A percentile compares a stretch with the other conserved stretches of the same genome.
These are phyloP conservation scores for Xylaria sp. DNA, from an alignment of 2,329 filamentous ascomycete genomes.

Conservation along the genomic window DNA sequence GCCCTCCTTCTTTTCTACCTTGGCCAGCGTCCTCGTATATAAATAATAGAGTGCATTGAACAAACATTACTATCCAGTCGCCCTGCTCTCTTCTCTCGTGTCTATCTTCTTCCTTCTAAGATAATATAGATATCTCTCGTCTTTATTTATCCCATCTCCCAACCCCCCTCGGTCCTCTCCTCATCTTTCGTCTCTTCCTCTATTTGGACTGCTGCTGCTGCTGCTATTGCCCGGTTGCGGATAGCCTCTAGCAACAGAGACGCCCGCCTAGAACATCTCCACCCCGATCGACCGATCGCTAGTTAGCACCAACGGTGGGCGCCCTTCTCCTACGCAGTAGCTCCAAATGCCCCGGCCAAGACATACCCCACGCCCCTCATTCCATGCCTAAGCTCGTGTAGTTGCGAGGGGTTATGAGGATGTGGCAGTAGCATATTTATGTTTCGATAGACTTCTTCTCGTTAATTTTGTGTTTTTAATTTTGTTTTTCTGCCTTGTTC, in stretches of 20 bases:
- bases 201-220: background rate
- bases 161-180: background rate
- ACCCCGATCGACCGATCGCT: conserved; percentile 22
- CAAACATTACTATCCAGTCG: background rate
- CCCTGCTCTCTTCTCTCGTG: background rate
- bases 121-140: background rate
- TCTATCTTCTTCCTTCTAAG: background rate
- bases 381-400: conserved; percentile 22
- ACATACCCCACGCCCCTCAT: conserved; percentile 35
- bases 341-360: conserved; percentile 21
- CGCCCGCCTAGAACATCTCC: conserved; percentile 11
- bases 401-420: background rate
- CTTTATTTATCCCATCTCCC: background rate
- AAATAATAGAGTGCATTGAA: conserved; percentile 25
- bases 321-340: conserved; percentile 25
- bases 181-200: background rate
- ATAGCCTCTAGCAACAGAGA: conserved; percentile 1
- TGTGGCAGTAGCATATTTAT: conserved; percentile 10
- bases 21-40: conserved; percentile 7
- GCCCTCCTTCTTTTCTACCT: conserved; percentile 12
- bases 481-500: background rate
- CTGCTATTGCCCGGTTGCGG: no score
- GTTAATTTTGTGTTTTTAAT: background rate
- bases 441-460: conserved; percentile 5
- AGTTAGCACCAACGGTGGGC: conserved; percentile 18